These are phyloP conservation scores for Diutina neorugosa DNA, from an alignment of 1,139 yeast genomes.

Conservation along the genomic window DNA sequence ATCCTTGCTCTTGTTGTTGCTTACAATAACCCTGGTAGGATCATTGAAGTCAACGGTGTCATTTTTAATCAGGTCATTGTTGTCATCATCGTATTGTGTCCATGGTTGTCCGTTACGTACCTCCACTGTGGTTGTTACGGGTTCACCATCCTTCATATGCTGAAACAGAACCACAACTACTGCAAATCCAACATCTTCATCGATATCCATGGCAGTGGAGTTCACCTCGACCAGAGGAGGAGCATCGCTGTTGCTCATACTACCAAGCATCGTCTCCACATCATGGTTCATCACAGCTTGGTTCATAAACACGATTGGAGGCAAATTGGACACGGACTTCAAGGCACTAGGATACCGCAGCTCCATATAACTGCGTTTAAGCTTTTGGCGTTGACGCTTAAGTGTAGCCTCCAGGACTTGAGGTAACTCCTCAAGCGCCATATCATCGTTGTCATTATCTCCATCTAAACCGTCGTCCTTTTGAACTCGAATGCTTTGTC, in stretches of 20 bases:
- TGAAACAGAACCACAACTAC: neutral
- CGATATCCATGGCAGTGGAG: neutral
- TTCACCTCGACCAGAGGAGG: neutral
- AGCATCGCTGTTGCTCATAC: neutral
- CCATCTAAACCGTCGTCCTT: conserved; percentile 21
- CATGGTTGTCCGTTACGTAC: conserved; percentile 34
- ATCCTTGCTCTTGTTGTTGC: conserved; percentile 11
- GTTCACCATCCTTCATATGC: neutral
- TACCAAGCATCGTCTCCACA: neutral
- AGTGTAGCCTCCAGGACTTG: conserved; percentile 21
- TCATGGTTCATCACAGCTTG: neutral
- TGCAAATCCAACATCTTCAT: conserved; percentile 2
- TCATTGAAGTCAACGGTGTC: conserved; percentile 29
- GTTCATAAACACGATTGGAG: conserved; percentile 18
- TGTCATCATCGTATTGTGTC: conserved; percentile 20
- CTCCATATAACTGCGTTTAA: conserved; percentile 21
- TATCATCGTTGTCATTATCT: conserved; percentile 33
- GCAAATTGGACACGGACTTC: conserved; percentile 22
- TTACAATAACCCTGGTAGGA: conserved; percentile 29
- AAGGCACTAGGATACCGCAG: conserved; percentile 27
- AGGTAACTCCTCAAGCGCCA: conserved; percentile 19
- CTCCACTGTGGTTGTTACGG: conserved; percentile 16
- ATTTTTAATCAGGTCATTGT: conserved; percentile 3
- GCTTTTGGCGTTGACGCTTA: conserved; percentile 22
- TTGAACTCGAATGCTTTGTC: conserved; percentile 12